These are phyloP conservation scores for Candida sanyaensis DNA, from an alignment of 1,139 yeast genomes.

Conservation along the genomic window DNA sequence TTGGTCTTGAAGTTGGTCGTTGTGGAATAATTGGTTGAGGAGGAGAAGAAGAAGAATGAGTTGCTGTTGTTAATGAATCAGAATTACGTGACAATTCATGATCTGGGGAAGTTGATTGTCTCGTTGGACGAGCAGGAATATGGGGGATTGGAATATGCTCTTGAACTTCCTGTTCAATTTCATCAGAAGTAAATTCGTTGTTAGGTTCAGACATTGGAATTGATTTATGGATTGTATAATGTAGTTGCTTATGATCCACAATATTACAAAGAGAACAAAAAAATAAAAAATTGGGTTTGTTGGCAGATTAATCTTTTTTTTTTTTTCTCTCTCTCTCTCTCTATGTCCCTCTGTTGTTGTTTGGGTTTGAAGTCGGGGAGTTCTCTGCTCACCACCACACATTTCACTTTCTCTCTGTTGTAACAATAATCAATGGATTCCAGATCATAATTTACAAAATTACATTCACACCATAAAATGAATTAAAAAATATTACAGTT, in stretches of 20 bases:
- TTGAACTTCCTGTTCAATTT: neutral
- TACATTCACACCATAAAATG: no score
- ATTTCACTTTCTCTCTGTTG: no score
- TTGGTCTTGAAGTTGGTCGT: constrained; percentile 2
- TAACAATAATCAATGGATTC: no score
- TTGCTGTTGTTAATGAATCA: neutral
- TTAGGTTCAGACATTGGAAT: neutral
- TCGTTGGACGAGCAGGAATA: constrained; percentile 6
- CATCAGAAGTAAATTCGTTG: neutral
- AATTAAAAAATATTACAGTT: neutral
- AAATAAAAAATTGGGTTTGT: neutral
- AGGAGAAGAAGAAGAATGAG: neutral
- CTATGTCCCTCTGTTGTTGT: no score
- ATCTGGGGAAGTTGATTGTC: neutral
- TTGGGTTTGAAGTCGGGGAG: neutral
- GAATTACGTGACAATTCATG: neutral
- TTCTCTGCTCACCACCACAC: neutral
- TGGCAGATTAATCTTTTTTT: neutral
- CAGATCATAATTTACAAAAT: no score
- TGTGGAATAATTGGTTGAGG: constrained; percentile 3
- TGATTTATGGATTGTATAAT: neutral
- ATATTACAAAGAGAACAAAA: no score
- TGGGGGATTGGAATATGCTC: neutral
- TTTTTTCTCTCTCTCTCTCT: neutral
- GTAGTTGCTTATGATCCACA: neutral